These are phyloP conservation scores for Puccinia polysora DNA, from an alignment of 1,284 basidiomycete species.

Conservation along the genomic window DNA sequence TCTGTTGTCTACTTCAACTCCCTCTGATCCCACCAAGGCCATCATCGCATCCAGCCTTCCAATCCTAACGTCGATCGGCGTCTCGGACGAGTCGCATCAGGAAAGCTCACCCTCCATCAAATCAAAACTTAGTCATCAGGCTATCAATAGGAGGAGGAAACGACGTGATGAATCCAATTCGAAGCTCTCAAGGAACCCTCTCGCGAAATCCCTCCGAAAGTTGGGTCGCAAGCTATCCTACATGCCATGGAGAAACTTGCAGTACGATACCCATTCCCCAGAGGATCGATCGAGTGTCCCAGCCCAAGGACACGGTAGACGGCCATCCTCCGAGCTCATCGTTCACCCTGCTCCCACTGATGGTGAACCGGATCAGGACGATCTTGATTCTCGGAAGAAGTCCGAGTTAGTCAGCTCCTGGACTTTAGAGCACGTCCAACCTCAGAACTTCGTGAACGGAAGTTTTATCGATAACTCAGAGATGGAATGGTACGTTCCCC, in stretches of 20 bases:
- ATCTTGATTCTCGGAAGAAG: no score
- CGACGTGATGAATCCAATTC: neutral
- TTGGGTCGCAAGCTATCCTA: constrained; percentile 1
- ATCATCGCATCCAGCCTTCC: neutral
- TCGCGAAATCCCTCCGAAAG: constrained; percentile 6
- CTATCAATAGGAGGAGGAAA: neutral
- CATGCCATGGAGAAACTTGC: constrained; percentile 12
- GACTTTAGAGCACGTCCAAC: constrained; percentile 3
- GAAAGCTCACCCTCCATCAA: neutral
- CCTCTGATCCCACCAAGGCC: neutral
- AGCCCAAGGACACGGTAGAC: no score
- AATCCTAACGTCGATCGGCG: neutral
- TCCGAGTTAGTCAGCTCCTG: constrained; percentile 1
- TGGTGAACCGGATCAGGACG: neutral
- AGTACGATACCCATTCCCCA: no score
- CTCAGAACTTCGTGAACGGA: constrained; percentile 13
- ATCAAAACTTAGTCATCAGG: neutral
- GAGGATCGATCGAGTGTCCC: no score
- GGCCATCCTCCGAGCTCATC: neutral
- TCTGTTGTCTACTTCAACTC: neutral
- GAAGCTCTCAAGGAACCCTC: neutral
- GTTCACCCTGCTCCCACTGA: neutral
- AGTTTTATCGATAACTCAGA: constrained; percentile 9
- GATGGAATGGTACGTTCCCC: constrained; percentile 21
- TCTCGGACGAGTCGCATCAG: no score